Percentiles rank a stretch among this genome's conserved stretches.
Conservation (phyloP, 805 yeast species). For the Diddensiella santjacobensis region DNA sequence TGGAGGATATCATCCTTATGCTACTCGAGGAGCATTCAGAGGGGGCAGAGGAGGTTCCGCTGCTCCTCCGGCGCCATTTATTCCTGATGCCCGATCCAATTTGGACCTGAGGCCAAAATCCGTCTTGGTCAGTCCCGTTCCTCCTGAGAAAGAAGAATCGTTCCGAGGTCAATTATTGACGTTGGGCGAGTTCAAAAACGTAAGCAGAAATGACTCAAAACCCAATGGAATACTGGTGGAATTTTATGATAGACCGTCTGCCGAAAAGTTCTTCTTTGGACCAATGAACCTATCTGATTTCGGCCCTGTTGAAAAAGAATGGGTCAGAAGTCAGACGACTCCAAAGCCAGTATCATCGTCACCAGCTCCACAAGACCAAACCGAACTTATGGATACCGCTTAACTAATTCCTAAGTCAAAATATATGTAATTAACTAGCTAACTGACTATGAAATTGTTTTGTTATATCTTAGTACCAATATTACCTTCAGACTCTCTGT, state of each 20-base stretch:
- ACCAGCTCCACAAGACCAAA: not conserved
- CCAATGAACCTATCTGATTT: constrained; percentile 28
- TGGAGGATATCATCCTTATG: constrained; percentile 23
- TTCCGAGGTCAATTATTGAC: constrained; percentile 31
- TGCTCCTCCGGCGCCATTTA: constrained; percentile 16
- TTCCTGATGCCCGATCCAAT: constrained; percentile 26
- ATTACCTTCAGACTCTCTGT: too few relatives aligned
- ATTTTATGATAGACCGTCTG: constrained; percentile 36
- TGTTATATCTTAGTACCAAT: too few relatives aligned
- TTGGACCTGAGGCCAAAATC: constrained; percentile 39
- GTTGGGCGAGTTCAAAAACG: constrained; percentile 27
- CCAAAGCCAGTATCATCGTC: not conserved
- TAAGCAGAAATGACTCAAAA: constrained; percentile 15
- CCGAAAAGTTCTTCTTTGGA: constrained; percentile 35
- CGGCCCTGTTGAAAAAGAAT: constrained; percentile 30
- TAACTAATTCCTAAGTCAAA: too few relatives aligned
- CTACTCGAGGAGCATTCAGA: constrained; percentile 18
- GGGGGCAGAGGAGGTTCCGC: constrained; percentile 1
- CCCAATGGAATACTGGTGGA: constrained; percentile 23
- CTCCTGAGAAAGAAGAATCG: constrained; percentile 32
- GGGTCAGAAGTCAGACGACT: constrained; percentile 13
- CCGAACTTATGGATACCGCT: not conserved
- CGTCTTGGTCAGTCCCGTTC: constrained; percentile 33
- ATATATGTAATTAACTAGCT: too few relatives aligned
- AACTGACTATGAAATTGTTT: too few relatives aligned